Conservation (phyloP, 176 grass and related monocot genomes). For the Poa annua region DNA sequence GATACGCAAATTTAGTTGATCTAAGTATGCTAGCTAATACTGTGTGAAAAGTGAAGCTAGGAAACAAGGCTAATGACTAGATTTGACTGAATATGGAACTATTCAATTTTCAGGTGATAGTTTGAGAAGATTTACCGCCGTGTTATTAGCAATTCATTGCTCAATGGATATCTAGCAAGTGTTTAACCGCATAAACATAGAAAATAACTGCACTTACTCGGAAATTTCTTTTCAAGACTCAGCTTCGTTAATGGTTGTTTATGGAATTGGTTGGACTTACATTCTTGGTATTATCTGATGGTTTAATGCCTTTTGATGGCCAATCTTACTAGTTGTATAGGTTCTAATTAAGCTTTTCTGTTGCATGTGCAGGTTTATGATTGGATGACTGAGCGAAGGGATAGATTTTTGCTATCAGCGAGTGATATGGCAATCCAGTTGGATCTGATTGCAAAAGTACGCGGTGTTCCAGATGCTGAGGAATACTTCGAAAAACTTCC, state of each 20-base stretch:
- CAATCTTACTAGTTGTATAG: neutral
- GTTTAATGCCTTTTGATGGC: slow-evolving; percentile 26
- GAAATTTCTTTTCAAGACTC: neutral
- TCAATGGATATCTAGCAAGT: slow-evolving; percentile 20
- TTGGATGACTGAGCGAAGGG: slow-evolving; percentile 74
- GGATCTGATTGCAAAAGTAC: slow-evolving; percentile 83
- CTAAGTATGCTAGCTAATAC: neutral
- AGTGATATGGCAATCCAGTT: slow-evolving; percentile 88
- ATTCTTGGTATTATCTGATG: slow-evolving; percentile 1
- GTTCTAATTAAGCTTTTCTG: slow-evolving; percentile 23
- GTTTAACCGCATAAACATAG: neutral
- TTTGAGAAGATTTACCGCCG: neutral
- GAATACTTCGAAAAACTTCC: slow-evolving; percentile 69
- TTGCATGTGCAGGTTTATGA: slow-evolving; percentile 62
- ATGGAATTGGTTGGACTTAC: slow-evolving; percentile 28
- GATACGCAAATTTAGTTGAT: neutral
- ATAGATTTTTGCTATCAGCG: slow-evolving; percentile 61
- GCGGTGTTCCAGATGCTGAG: slow-evolving; percentile 66
- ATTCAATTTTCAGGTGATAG: neutral
- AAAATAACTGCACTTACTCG: neutral
- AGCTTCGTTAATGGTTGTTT: neutral
- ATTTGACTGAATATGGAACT: neutral
- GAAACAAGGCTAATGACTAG: neutral
- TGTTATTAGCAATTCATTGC: neutral
- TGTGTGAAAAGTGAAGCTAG: neutral